A percentile compares a stretch with the other conserved stretches of the same genome.
phyloP scores from a whole-genome alignment of 1,284 basidiomycete species.

The Boletus albobrunnescens region DNA sequence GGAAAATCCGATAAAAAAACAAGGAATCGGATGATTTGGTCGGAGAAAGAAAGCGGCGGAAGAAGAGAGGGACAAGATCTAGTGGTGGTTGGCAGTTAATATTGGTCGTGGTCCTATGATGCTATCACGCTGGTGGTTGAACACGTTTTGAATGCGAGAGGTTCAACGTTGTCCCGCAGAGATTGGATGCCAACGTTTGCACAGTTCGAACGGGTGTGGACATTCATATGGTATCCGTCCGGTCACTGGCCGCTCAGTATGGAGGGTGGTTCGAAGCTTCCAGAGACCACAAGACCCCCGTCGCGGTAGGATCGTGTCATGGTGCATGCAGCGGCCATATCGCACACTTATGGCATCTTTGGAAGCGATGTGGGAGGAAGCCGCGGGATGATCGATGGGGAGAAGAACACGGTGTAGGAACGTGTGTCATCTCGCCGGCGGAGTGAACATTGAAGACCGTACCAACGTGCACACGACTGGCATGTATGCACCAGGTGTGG shows the following conservation, averaged over 20 bases:
- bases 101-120: background rate
- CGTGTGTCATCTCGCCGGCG: constrained; percentile 9
- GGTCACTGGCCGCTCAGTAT: no score
- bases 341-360: constrained; percentile 21
- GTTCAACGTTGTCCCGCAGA: constrained; percentile 3
- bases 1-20: constrained; percentile 1
- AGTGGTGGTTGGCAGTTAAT: no score
- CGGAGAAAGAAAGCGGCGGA: constrained; percentile 5
- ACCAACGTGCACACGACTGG: background rate
- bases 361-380: constrained; percentile 25
- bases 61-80: background rate
- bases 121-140: background rate
- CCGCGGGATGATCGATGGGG: constrained; percentile 13
- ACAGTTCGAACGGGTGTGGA: constrained; percentile 1
- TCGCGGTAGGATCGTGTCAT: constrained; percentile 4
- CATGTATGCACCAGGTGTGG: constrained; percentile 11
- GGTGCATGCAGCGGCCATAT: constrained; percentile 15
- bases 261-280: constrained; percentile 4
- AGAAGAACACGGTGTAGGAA: constrained; percentile 12
- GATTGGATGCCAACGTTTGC: background rate
- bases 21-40: background rate
- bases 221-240: no score
- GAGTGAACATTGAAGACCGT: background rate
- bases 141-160: background rate
- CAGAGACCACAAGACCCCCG: constrained; percentile 7